Evolutionary conservation across 2,329 filamentous ascomycete species (phyloP).

Genomic region (Pseudophaeomoniella oleicola): DNA sequence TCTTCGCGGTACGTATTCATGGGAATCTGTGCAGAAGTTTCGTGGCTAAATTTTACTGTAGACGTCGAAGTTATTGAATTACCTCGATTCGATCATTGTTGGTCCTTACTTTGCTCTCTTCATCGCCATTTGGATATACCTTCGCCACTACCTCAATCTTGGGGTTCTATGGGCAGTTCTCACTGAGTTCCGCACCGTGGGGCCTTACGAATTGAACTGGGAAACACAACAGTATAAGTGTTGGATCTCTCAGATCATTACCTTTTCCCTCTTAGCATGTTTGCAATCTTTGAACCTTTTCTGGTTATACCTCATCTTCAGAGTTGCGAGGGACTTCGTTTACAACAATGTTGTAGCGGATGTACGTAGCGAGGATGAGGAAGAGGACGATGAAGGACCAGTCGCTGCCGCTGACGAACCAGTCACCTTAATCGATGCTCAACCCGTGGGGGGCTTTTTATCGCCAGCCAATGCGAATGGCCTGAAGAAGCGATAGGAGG

Average conservation of each 20-base stretch:
- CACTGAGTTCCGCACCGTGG: conserved; percentile 31
- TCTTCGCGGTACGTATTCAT: conserved; percentile 70
- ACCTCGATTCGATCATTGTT: conserved; percentile 66
- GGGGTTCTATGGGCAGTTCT: conserved; percentile 31
- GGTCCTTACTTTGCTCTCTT: conserved; percentile 74
- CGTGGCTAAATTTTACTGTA: too few relatives aligned
- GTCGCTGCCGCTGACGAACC: conserved; percentile 4
- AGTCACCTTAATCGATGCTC: too few relatives aligned
- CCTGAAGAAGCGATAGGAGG: too few relatives aligned
- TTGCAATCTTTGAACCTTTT: conserved; percentile 32
- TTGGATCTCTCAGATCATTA: conserved; percentile 32
- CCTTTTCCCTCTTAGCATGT: conserved; percentile 26
- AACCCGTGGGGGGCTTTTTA: too few relatives aligned
- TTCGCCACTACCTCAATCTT: conserved; percentile 56
- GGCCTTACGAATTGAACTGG: conserved; percentile 33
- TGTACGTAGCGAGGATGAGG: conserved; percentile 30
- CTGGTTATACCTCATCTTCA: conserved; percentile 30
- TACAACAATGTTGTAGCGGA: conserved; percentile 22
- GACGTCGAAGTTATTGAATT: conserved; percentile 87
- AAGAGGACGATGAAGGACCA: conserved; percentile 19
- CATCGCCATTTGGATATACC: conserved; percentile 73
- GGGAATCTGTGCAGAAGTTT: too few relatives aligned
- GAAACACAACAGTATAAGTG: conserved; percentile 34
- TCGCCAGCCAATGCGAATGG: too few relatives aligned
- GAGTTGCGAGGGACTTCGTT: conserved; percentile 27